These are phyloP conservation scores for Metarhizium humberi DNA, from an alignment of 2,329 filamentous ascomycete genomes.

Conservation along the genomic window DNA sequence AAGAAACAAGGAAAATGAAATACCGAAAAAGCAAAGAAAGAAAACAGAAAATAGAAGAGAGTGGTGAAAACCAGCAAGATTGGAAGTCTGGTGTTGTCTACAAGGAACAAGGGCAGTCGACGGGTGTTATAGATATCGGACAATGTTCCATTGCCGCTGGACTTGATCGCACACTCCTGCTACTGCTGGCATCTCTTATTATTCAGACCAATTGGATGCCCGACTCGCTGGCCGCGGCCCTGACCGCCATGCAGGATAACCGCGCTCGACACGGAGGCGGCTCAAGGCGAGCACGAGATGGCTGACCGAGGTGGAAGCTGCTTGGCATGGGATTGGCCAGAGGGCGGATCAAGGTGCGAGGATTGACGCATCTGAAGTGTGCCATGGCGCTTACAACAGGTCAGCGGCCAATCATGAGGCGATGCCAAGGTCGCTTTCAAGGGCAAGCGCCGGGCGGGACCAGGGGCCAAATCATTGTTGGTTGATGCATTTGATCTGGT, in stretches of 20 bases:
- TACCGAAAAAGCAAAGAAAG: neutral
- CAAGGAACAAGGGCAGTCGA: neutral
- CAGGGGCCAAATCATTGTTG: neutral
- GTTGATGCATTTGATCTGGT: too few species aligned
- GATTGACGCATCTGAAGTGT: neutral
- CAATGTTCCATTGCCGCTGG: neutral
- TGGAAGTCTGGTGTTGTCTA: neutral
- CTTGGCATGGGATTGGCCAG: constrained; percentile 2
- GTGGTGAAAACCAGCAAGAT: constrained; percentile 7
- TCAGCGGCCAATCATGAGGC: constrained; percentile 3
- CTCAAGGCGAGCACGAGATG: neutral
- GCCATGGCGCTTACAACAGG: constrained; percentile 5
- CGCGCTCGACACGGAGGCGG: constrained; percentile 8
- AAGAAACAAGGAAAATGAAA: constrained; percentile 1
- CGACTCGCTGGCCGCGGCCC: neutral
- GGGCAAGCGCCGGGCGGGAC: neutral
- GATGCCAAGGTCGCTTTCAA: neutral
- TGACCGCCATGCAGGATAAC: constrained; percentile 14
- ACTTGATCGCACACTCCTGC: neutral
- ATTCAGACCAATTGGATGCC: neutral
- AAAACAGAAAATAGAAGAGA: neutral
- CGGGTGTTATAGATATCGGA: constrained; percentile 1
- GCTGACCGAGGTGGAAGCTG: neutral
- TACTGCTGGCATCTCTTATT: neutral
- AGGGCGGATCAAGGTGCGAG: neutral